Conservation (phyloP, 1,284 basidiomycete genomes). For the Exobasidium cylindrosporum region DNA sequence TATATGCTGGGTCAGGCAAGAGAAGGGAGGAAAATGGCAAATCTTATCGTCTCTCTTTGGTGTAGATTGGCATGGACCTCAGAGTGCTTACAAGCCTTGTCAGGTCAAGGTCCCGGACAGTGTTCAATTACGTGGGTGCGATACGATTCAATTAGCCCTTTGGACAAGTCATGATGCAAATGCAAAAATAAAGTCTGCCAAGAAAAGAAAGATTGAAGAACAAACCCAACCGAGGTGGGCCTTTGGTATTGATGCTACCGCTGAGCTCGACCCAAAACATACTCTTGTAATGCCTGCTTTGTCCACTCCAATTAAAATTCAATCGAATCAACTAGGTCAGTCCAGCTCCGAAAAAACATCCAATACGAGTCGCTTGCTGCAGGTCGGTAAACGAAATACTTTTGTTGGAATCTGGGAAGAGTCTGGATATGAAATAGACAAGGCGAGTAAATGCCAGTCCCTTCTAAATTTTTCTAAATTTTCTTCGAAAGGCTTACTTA, state of each 20-base stretch:
- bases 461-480: neutral
- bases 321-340: neutral
- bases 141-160: neutral
- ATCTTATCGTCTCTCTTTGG: neutral
- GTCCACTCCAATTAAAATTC: neutral
- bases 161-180: neutral
- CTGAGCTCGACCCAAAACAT: neutral
- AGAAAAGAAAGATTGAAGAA: neutral
- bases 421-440: slow-evolving; percentile 20
- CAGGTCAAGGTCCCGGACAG: neutral
- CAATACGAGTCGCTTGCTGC: neutral
- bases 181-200: neutral
- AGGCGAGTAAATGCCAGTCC: slow-evolving; percentile 6
- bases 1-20: neutral
- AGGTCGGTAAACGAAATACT: neutral
- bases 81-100: neutral
- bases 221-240: neutral
- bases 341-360: neutral
- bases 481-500: too few relatives aligned
- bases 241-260: neutral
- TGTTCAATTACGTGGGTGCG: neutral
- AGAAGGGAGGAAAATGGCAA: neutral
- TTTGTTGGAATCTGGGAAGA: slow-evolving; percentile 12
- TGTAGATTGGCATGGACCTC: neutral
- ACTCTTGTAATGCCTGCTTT: neutral